Percentiles rank a stretch among this genome's conserved stretches.
phyloP scores from a whole-genome alignment of 768 basidiomycete species.

The Gymnopilus dilepis region DNA sequence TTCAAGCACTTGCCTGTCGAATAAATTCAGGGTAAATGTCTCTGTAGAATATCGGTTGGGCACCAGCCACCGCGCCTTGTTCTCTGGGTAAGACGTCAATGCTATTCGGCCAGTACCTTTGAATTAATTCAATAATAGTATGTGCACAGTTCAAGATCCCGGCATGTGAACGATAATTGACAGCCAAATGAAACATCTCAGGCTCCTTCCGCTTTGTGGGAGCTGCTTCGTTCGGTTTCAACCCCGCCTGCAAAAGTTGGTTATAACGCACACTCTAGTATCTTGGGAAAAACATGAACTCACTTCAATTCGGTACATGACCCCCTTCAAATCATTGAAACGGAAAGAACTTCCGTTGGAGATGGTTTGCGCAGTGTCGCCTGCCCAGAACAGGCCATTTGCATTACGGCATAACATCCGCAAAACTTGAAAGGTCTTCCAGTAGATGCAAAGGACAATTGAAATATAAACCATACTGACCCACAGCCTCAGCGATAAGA shows the following conservation, averaged over 20 bases:
- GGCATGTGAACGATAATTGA: constrained; percentile 74
- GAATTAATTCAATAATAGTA: constrained; percentile 65
- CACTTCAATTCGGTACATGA: constrained; percentile 67
- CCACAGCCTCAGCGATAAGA: constrained; percentile 62
- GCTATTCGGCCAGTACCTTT: constrained; percentile 62
- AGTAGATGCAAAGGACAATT: neutral
- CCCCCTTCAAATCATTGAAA: constrained; percentile 73
- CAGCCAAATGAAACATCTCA: constrained; percentile 57
- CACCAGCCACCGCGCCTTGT: constrained; percentile 55
- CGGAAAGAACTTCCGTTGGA: constrained; percentile 73
- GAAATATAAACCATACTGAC: constrained; percentile 39
- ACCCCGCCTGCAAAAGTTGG: constrained; percentile 12
- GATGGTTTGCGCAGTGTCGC: constrained; percentile 82
- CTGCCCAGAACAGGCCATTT: constrained; percentile 79
- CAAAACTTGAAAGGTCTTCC: constrained; percentile 49
- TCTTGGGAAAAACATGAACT: constrained; percentile 5
- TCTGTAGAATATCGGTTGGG: constrained; percentile 62
- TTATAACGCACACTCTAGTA: neutral
- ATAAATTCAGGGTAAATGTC: constrained; percentile 41
- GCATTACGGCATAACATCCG: constrained; percentile 64
- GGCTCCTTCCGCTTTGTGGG: constrained; percentile 20
- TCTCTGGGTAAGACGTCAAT: constrained; percentile 67
- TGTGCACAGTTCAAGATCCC: constrained; percentile 80
- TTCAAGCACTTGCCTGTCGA: constrained; percentile 28
- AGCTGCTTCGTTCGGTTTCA: neutral